Evolutionary conservation across 352 stramenopile species (phyloP).

Genomic region (Hyaloperonospora brassicae): DNA sequence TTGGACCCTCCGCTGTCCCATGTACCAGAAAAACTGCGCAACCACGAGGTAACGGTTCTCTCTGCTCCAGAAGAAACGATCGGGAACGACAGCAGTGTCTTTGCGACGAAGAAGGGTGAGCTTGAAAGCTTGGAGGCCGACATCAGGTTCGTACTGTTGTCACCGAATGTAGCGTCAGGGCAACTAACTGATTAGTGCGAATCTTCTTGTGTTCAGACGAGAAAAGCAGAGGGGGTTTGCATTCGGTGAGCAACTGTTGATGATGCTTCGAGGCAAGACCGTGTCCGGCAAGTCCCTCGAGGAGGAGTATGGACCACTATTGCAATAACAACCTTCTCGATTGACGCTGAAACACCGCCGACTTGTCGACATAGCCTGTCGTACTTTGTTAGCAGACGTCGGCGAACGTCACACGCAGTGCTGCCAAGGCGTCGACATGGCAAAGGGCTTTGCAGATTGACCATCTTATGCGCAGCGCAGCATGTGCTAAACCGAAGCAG

Average conservation of each 20-base stretch:
- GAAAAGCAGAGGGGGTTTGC: constrained; percentile 38
- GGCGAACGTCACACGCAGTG: too few species aligned
- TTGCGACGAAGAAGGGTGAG: constrained; percentile 10
- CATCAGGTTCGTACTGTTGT: constrained; percentile 32
- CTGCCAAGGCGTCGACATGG: too few species aligned
- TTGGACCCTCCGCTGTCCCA: constrained; percentile 43
- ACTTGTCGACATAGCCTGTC: too few species aligned
- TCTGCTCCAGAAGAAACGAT: constrained; percentile 6
- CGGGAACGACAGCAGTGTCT: constrained; percentile 1
- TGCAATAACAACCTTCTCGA: constrained; percentile 8
- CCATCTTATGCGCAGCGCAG: too few species aligned
- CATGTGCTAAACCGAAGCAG: too few species aligned
- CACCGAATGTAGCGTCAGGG: neutral
- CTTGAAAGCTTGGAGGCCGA: constrained; percentile 35
- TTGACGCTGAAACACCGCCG: too few species aligned
- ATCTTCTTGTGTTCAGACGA: constrained; percentile 6
- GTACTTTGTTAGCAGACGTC: too few species aligned
- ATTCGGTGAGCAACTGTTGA: constrained; percentile 47
- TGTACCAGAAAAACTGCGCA: constrained; percentile 23
- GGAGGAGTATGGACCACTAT: constrained; percentile 35
- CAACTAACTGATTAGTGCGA: neutral
- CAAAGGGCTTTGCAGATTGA: too few species aligned
- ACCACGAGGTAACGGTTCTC: constrained; percentile 10
- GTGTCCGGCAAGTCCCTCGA: constrained; percentile 40
- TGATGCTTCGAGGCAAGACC: constrained; percentile 51